Evolutionary conservation across 2,329 filamentous ascomycete species (phyloP).

Genomic region (Botrytis cinerea): DNA sequence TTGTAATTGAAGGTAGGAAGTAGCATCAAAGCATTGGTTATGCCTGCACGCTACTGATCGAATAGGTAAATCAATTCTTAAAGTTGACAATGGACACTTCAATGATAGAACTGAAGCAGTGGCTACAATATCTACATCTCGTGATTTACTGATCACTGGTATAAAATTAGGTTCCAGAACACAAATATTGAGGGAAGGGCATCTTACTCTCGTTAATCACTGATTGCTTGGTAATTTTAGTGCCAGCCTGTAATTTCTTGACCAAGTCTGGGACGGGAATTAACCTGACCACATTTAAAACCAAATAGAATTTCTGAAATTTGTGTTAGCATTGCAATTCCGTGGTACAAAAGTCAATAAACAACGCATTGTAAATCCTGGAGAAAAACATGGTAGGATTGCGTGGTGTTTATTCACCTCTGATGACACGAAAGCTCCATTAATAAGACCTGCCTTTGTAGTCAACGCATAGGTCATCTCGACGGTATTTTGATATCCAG

Average conservation of each 20-base stretch:
- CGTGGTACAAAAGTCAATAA: neutral
- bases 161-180: constrained; percentile 19
- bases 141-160: constrained; percentile 75
- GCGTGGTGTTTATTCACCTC: constrained; percentile 26
- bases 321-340: constrained; percentile 14
- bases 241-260: constrained; percentile 62
- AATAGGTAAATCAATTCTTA: constrained; percentile 77
- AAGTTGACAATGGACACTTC: constrained; percentile 88
- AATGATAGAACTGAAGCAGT: constrained; percentile 87
- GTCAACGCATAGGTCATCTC: constrained; percentile 92
- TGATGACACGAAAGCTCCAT: constrained; percentile 27
- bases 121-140: constrained; percentile 85
- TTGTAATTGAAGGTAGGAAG: constrained; percentile 88
- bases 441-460: constrained; percentile 64
- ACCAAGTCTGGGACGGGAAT: constrained; percentile 73
- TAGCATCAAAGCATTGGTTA: constrained; percentile 92
- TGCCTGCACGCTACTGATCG: constrained; percentile 80
- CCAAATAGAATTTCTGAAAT: constrained; percentile 68
- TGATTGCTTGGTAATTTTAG: constrained; percentile 74
- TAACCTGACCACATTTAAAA: constrained; percentile 74
- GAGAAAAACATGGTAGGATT: constrained; percentile 29
- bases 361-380: constrained; percentile 17
- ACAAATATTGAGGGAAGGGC: neutral
- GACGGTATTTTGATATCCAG: constrained; percentile 72
- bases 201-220: constrained; percentile 81